These are phyloP conservation scores for Ilyonectria destructans DNA, from an alignment of 2,329 filamentous ascomycete genomes.

Conservation along the genomic window DNA sequence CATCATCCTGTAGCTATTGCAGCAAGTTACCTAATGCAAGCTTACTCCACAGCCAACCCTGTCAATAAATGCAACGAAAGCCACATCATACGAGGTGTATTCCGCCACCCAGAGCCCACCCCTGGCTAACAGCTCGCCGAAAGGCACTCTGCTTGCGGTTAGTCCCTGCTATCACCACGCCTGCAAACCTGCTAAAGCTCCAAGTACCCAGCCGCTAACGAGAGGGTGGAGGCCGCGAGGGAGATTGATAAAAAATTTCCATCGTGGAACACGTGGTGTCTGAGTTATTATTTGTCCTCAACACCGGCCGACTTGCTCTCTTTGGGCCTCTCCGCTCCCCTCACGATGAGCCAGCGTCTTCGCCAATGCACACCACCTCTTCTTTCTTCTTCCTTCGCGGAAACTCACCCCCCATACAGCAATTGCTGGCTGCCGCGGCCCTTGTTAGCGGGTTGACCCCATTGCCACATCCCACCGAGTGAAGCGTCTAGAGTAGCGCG, in stretches of 20 bases:
- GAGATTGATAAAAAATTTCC: background rate
- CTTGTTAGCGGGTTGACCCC: background rate
- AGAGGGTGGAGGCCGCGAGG: no score
- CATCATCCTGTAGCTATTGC: no score
- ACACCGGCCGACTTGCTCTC: background rate
- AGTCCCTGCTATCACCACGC: background rate
- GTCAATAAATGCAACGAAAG: no score
- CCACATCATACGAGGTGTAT: no score
- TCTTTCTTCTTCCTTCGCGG: background rate
- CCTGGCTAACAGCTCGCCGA: background rate
- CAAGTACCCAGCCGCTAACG: no score
- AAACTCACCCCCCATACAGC: background rate
- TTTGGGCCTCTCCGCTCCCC: background rate
- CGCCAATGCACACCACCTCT: background rate
- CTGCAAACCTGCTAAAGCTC: background rate
- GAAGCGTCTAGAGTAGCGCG: background rate
- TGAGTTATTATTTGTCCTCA: background rate
- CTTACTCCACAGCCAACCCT: no score
- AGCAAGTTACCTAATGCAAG: no score
- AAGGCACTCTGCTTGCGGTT: background rate
- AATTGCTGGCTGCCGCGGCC: background rate
- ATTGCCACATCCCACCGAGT: background rate
- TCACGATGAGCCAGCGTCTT: background rate
- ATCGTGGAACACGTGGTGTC: background rate
- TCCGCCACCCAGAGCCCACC: no score